Evolutionary conservation across 805 yeast species (phyloP), one percentile per base, ranked within the genome.

Genomic region (Lachancea dasiensis): DNA sequence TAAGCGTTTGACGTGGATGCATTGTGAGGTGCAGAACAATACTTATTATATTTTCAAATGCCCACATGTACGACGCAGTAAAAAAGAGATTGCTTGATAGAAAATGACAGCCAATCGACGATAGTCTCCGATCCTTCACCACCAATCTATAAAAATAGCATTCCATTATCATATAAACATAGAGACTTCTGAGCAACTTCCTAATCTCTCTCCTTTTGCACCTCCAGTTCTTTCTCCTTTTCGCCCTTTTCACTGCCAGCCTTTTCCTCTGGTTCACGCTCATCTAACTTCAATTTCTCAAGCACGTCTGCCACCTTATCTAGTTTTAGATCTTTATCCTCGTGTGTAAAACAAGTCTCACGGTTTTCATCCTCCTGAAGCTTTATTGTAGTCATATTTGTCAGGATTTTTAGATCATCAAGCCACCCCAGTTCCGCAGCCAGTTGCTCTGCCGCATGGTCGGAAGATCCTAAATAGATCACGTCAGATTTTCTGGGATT

Each of bases 351-450:
- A 20, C 26, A 20, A 7, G 24, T 24, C 22, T 8, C 31, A 5
- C 22, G 19, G n/a, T 31, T 18, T 13, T 11, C 14, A 22, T 16
- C 20, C 20, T 16, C 18, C 9, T 31, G 16, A 8, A 11, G 28
- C 35, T 27, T 30, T 48, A 48, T 22, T 21, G 28, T n/a, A n/a
- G 33, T 3, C 5, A 25, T 16, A 4, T 51, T 45, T 9, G 70
- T 53, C 39, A 79, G 50, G n/a, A 48, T 44, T 1, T 69, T 65
- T 27, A 81, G 60, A 8, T 78, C 82, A 5, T 68, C 55, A 0
- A 54, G 53, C 95, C 95, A 86, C 0, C 85, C 90, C 37, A 81
- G 56, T 23, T 65, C 50, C 13, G 65, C 59, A 6, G 76, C 77
- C 17, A 87, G 51, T 21, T 58, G 54, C 23, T 66, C 68, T 0